These are phyloP conservation scores for Trichoderma pleuroti DNA, from an alignment of 2,329 filamentous ascomycete genomes.

Conservation along the genomic window DNA sequence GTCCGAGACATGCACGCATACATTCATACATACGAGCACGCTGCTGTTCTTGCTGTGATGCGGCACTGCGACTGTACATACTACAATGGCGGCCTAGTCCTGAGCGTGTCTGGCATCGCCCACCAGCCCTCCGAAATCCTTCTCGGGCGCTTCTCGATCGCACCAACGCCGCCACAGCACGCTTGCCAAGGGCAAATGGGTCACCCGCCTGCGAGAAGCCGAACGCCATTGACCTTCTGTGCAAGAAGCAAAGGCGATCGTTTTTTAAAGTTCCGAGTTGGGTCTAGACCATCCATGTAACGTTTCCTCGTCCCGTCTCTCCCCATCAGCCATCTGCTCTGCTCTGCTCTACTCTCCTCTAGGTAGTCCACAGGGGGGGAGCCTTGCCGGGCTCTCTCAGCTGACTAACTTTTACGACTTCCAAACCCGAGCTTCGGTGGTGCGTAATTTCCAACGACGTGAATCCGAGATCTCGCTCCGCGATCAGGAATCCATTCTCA, in stretches of 20 bases:
- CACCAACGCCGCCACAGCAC: neutral
- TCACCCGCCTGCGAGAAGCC: conserved; percentile 18
- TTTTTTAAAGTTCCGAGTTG: conserved; percentile 2
- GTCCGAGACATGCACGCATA: neutral
- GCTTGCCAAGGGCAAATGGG: conserved; percentile 8
- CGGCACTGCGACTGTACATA: neutral
- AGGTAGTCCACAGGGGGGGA: neutral
- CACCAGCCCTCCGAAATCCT: neutral
- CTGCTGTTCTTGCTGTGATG: neutral
- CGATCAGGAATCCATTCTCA: neutral
- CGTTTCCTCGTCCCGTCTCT: conserved; percentile 16
- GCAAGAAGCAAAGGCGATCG: neutral
- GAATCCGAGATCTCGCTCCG: neutral
- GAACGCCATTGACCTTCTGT: neutral
- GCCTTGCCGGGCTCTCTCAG: neutral
- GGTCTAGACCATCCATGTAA: conserved; percentile 17
- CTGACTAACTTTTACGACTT: conserved; percentile 1
- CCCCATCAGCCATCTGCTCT: neutral
- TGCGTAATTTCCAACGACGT: neutral
- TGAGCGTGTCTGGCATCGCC: neutral
- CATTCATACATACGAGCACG: too few species aligned
- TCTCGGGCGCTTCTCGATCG: conserved; percentile 9
- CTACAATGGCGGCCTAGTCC: neutral
- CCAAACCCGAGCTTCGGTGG: neutral
- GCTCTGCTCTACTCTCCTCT: too few species aligned